Evolutionary conservation across 2,329 filamentous ascomycete genomes (phyloP).

Genomic region (Trichoderma lentiforme): DNA sequence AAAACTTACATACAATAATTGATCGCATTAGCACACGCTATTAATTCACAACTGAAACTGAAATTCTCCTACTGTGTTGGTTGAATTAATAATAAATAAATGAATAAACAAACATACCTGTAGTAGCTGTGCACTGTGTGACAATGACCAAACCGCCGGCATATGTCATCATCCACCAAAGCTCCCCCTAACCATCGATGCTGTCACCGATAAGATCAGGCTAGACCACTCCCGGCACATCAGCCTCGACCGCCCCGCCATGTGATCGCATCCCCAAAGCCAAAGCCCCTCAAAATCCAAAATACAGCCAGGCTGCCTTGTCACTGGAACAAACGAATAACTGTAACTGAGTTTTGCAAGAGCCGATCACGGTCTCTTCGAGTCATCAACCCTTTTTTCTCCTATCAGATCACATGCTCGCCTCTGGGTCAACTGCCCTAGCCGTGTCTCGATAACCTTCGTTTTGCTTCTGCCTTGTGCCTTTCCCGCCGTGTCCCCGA

Average conservation of each 20-base stretch:
- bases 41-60: neutral
- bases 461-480: neutral
- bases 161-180: neutral
- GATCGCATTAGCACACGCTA: neutral
- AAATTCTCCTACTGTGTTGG: neutral
- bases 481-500: neutral
- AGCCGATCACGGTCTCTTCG: neutral
- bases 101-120: neutral
- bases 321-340: neutral
- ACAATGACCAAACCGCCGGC: neutral
- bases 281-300: slow-evolving; percentile 11
- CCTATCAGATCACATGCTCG: neutral
- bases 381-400: neutral
- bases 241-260: slow-evolving; percentile 24
- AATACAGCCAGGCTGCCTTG: neutral
- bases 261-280: slow-evolving; percentile 29
- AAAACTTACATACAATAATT: neutral
- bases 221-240: slow-evolving; percentile 11
- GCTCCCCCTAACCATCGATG: neutral
- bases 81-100: neutral
- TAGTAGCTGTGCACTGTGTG: neutral
- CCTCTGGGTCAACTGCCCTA: neutral
- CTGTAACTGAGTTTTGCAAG: neutral
- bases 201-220: slow-evolving; percentile 17
- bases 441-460: neutral